Percentiles rank a stretch among this genome's conserved stretches.
These are phyloP conservation scores for Alternaria ethzedia DNA, from an alignment of 2,329 filamentous ascomycete species.

Conservation along the genomic window DNA sequence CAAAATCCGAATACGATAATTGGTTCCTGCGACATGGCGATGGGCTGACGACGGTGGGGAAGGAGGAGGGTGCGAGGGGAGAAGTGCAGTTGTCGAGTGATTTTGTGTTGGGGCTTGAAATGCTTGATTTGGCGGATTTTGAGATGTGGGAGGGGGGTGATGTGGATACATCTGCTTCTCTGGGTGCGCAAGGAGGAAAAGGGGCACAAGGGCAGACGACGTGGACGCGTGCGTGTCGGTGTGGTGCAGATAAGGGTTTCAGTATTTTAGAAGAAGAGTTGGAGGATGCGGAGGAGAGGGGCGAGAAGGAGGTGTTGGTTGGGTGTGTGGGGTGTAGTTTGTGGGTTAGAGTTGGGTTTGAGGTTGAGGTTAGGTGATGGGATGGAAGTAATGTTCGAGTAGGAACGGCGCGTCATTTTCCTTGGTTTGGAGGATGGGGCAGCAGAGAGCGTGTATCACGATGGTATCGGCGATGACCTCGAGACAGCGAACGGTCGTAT, in stretches of 20 bases:
- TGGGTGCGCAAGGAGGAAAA: slow-evolving; percentile 25
- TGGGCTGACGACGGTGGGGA: background rate
- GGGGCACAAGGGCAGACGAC: slow-evolving; percentile 13
- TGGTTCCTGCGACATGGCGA: slow-evolving; percentile 20
- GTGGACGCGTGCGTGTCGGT: slow-evolving; percentile 64
- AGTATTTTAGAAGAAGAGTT: slow-evolving; percentile 62
- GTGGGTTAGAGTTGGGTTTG: slow-evolving; percentile 67
- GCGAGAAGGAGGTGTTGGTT: slow-evolving; percentile 64
- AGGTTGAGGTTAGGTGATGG: slow-evolving; percentile 51
- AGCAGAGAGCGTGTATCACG: too few relatives aligned
- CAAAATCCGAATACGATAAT: slow-evolving; percentile 52
- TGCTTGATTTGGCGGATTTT: slow-evolving; percentile 64
- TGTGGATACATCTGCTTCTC: background rate
- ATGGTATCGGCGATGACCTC: too few relatives aligned
- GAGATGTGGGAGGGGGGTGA: slow-evolving; percentile 6
- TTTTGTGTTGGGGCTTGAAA: slow-evolving; percentile 59
- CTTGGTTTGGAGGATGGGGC: too few relatives aligned
- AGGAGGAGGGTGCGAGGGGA: background rate
- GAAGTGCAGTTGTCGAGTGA: slow-evolving; percentile 18
- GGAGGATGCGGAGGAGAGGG: slow-evolving; percentile 57
- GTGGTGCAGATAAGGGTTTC: slow-evolving; percentile 64
- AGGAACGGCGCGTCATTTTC: too few relatives aligned
- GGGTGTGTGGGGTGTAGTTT: slow-evolving; percentile 69
- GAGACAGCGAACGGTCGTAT: too few relatives aligned
- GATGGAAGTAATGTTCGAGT: too few relatives aligned